Conservation (phyloP, 2,329 filamentous ascomycete genomes). For the Verticillium tricorpus region DNA sequence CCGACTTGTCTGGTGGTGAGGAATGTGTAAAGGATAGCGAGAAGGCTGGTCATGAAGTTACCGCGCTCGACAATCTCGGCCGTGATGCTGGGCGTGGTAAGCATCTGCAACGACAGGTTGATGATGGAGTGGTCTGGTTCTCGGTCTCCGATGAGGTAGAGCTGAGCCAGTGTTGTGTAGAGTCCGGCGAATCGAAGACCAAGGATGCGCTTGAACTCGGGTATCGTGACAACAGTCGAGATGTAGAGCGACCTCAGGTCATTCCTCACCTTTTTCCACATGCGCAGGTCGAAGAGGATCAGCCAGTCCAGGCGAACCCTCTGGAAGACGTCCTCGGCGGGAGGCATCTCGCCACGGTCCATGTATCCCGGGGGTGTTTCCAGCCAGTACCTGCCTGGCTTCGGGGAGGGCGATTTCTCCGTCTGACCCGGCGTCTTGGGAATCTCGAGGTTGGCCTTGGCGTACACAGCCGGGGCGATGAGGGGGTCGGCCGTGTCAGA, state of each 20-base stretch:
- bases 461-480: slow-evolving; percentile 56
- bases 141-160: slow-evolving; percentile 92
- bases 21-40: slow-evolving; percentile 97
- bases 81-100: slow-evolving; percentile 95
- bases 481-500: slow-evolving; percentile 67
- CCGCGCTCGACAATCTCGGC: slow-evolving; percentile 91
- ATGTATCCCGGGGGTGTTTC: slow-evolving; percentile 70
- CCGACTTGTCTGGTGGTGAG: slow-evolving; percentile 93
- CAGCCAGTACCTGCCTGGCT: slow-evolving; percentile 78
- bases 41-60: slow-evolving; percentile 91
- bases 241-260: slow-evolving; percentile 92
- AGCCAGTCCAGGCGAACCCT: slow-evolving; percentile 90
- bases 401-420: slow-evolving; percentile 45
- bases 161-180: slow-evolving; percentile 87
- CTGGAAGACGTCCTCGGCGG: slow-evolving; percentile 83
- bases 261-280: slow-evolving; percentile 95
- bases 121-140: slow-evolving; percentile 99
- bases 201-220: slow-evolving; percentile 91
- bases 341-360: slow-evolving; percentile 56
- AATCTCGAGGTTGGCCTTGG: slow-evolving; percentile 65
- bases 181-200: slow-evolving; percentile 91
- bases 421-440: slow-evolving; percentile 72
- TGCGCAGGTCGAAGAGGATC: slow-evolving; percentile 85
- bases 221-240: slow-evolving; percentile 90
- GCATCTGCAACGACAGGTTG: slow-evolving; percentile 92